Percentiles rank a stretch among this genome's conserved stretches.
Conservation (phyloP, 495 filamentous ascomycete species). For the Penicillium atrosanguineum region DNA sequence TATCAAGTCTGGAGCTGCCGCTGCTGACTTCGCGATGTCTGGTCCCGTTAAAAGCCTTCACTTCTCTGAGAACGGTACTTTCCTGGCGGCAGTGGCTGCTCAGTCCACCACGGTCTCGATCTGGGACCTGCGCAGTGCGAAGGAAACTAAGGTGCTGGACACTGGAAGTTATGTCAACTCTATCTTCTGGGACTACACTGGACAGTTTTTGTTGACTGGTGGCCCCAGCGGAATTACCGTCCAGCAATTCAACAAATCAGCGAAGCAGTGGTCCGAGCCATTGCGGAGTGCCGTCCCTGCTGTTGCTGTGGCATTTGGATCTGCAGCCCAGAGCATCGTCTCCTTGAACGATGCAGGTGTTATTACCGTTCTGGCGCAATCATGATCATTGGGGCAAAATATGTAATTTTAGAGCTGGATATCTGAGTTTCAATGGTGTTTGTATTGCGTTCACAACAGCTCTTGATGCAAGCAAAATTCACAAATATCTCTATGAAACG, state of each 20-base stretch:
- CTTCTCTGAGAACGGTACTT: constrained; percentile 98
- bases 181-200: constrained; percentile 89
- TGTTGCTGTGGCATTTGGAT: constrained; percentile 73
- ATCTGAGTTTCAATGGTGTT: constrained; percentile 27
- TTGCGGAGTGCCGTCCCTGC: constrained; percentile 71
- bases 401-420: constrained; percentile 31
- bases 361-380: constrained; percentile 59
- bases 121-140: constrained; percentile 86
- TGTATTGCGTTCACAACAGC: constrained; percentile 18
- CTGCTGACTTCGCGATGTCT: constrained; percentile 65
- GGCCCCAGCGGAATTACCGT: constrained; percentile 81
- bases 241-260: constrained; percentile 78
- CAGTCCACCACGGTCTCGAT: constrained; percentile 74
- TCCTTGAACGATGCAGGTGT: constrained; percentile 71
- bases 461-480: constrained; percentile 14
- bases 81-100: constrained; percentile 76
- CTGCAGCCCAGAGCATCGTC: constrained; percentile 69
- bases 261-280: constrained; percentile 87
- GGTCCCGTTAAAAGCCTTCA: constrained; percentile 68
- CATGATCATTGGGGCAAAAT: constrained; percentile 40
- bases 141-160: constrained; percentile 74
- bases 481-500: background rate
- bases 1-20: constrained; percentile 66
- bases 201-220: constrained; percentile 83
- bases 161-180: constrained; percentile 70